Evolutionary conservation across 768 basidiomycete species (phyloP).

Genomic region (Russula lepida): DNA sequence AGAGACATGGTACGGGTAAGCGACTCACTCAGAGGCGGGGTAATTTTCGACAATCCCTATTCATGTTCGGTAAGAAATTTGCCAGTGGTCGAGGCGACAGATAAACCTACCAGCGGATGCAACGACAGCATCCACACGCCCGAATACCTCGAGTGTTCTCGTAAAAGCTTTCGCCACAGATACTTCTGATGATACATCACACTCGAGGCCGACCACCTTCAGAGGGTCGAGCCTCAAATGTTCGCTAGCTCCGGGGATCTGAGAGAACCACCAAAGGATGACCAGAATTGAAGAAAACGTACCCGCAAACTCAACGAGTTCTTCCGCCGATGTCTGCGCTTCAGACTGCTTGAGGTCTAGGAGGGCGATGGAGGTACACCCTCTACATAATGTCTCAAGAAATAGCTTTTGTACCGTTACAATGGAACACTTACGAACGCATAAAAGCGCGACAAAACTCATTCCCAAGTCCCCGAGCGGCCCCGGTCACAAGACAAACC

Average conservation of each 20-base stretch:
- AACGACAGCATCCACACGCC: constrained; percentile 73
- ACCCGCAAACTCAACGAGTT: constrained; percentile 51
- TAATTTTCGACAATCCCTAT: constrained; percentile 84
- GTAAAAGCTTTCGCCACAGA: constrained; percentile 69
- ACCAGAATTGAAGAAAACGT: constrained; percentile 30
- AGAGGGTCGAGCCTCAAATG: constrained; percentile 48
- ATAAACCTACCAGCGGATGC: constrained; percentile 72
- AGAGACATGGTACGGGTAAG: neutral
- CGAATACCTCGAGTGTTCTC: constrained; percentile 53
- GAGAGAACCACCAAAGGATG: constrained; percentile 24
- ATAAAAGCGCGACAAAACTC: constrained; percentile 88
- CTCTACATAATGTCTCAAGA: constrained; percentile 37
- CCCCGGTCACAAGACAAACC: constrained; percentile 92
- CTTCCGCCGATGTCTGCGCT: constrained; percentile 56
- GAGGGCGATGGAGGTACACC: constrained; percentile 71
- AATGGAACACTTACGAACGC: constrained; percentile 52
- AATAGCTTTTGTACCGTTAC: neutral
- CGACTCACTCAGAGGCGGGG: constrained; percentile 67
- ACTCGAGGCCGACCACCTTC: constrained; percentile 66
- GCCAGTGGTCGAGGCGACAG: neutral
- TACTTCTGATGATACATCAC: constrained; percentile 80
- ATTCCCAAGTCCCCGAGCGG: constrained; percentile 82
- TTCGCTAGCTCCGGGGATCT: constrained; percentile 41
- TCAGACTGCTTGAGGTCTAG: constrained; percentile 73
- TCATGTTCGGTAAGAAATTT: neutral